Evolutionary conservation across 306 rosid species (phyloP).

Genomic region (Rosa persica): DNA sequence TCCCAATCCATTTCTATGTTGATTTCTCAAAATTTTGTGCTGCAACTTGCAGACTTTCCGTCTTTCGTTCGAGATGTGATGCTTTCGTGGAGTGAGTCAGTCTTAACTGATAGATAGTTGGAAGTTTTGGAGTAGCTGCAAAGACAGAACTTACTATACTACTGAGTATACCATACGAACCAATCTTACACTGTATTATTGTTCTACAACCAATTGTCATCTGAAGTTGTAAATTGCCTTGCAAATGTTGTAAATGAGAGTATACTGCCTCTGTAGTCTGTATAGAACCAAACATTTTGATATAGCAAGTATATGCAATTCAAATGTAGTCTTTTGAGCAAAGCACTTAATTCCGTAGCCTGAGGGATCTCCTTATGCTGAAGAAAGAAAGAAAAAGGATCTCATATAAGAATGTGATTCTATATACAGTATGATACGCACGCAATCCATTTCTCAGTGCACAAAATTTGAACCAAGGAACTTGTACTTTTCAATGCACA

Average conservation of each 20-base stretch:
- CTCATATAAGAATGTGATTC: neutral
- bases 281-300: conserved; percentile 29
- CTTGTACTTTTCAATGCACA: too few relatives aligned
- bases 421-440: neutral
- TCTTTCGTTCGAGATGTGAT: conserved; percentile 69
- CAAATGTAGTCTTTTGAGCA: neutral
- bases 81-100: conserved; percentile 82
- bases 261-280: conserved; percentile 18
- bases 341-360: neutral
- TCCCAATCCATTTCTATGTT: neutral
- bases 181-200: conserved; percentile 16
- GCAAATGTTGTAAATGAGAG: conserved; percentile 27
- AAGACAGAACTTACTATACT: conserved; percentile 10
- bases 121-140: conserved; percentile 31
- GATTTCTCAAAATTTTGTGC: conserved; percentile 4
- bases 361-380: neutral
- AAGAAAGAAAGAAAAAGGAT: neutral
- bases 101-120: conserved; percentile 68
- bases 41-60: conserved; percentile 64
- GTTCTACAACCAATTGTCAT: conserved; percentile 17
- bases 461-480: too few relatives aligned
- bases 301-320: conserved; percentile 7
- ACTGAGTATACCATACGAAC: conserved; percentile 34
- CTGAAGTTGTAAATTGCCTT: conserved; percentile 26
- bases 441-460: neutral